A percentile compares a stretch with the other conserved stretches of the same genome.
phyloP scores from a whole-genome alignment of 352 stramenopile genomes.

The Pythium guiyangense region DNA sequence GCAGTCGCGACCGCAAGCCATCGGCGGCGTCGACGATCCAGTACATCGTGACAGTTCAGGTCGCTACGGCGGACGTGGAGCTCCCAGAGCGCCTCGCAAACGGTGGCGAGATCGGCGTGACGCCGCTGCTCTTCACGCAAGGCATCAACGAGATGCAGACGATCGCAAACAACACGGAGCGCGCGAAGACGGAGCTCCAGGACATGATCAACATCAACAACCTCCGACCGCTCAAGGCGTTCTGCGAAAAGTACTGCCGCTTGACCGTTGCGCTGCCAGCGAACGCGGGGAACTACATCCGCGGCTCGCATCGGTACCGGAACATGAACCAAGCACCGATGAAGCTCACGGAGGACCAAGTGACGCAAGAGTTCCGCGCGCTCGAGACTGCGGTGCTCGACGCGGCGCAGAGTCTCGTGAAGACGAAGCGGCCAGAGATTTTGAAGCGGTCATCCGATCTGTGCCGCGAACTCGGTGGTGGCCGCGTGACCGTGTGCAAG shows the following conservation, averaged over 20 bases:
- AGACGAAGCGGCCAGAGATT: conserved; percentile 85
- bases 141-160: conserved; percentile 96
- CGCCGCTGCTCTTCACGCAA: conserved; percentile 85
- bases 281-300: conserved; percentile 19
- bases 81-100: conserved; percentile 60
- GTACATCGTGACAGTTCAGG: conserved; percentile 83
- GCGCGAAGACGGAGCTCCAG: conserved; percentile 84
- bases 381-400: conserved; percentile 69
- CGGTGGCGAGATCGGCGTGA: conserved; percentile 78
- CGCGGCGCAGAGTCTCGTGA: conserved; percentile 77
- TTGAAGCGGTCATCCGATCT: conserved; percentile 76
- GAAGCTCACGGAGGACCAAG: conserved; percentile 68
- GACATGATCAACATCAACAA: conserved; percentile 90
- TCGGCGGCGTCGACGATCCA: conserved; percentile 62
- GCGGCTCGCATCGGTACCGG: conserved; percentile 44
- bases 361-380: conserved; percentile 57
- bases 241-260: conserved; percentile 77
- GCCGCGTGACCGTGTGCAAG: conserved; percentile 95
- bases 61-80: conserved; percentile 70
- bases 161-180: conserved; percentile 90
- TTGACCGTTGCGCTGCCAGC: conserved; percentile 49
- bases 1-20: conserved; percentile 34
- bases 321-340: conserved; percentile 44
- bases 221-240: conserved; percentile 75
- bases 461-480: conserved; percentile 85